A percentile compares a stretch with the other conserved stretches of the same genome.
Conservation (phyloP, 1,284 basidiomycete genomes). For the Puccinia polysora region DNA sequence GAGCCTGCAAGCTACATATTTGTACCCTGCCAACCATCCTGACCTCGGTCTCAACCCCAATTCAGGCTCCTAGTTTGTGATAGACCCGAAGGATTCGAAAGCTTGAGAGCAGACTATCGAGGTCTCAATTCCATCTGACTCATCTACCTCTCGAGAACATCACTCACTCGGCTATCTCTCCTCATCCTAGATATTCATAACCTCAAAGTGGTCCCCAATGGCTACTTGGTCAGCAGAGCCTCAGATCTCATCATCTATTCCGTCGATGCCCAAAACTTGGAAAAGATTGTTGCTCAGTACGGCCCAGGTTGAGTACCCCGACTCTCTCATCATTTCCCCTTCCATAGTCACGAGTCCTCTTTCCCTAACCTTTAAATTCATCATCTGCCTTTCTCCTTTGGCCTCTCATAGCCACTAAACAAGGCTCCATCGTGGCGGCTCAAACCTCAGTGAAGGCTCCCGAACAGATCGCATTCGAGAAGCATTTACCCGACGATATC, state of each 20-base stretch:
- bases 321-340: neutral
- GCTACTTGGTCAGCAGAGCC: slow-evolving; percentile 74
- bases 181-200: too few relatives aligned
- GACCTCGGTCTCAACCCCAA: too few relatives aligned
- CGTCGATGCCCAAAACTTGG: slow-evolving; percentile 87
- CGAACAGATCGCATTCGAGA: slow-evolving; percentile 83
- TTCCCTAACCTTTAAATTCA: neutral
- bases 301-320: slow-evolving; percentile 70
- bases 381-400: neutral
- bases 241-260: slow-evolving; percentile 88
- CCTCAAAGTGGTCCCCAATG: slow-evolving; percentile 71
- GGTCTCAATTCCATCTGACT: too few relatives aligned
- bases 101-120: slow-evolving; percentile 63
- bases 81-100: slow-evolving; percentile 68
- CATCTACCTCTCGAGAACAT: slow-evolving; percentile 5
- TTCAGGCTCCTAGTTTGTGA: slow-evolving; percentile 95
- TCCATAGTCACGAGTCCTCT: neutral
- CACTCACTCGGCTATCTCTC: too few relatives aligned
- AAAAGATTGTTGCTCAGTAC: slow-evolving; percentile 74
- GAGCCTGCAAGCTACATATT: neutral
- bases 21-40: neutral
- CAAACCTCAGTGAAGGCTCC: slow-evolving; percentile 97
- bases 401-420: slow-evolving; percentile 71
- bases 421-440: slow-evolving; percentile 84
- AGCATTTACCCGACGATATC: slow-evolving; percentile 76